Evolutionary conservation across 2,329 filamentous ascomycete species (phyloP), one percentile per base, ranked within the genome.

Genomic region (Colletotrichum sidae): DNA sequence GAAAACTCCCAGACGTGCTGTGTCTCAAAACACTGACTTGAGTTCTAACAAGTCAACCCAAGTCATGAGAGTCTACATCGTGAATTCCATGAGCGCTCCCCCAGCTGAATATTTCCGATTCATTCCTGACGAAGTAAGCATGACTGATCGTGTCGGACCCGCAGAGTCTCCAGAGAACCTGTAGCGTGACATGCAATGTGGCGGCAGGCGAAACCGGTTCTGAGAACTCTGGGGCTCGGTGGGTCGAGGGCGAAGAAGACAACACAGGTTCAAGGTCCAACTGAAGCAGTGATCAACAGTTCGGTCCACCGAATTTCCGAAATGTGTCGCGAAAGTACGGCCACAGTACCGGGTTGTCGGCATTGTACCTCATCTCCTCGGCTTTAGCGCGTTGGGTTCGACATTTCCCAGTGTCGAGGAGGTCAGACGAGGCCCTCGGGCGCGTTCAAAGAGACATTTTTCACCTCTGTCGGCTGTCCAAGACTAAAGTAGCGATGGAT

Each of bases 251-350:
- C n/a, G 33, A 42, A 44, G 39, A 25, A 5, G 25, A 25, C 52
- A 41, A 51, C n/a, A 25, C 25, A 25, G 25, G 25, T 49, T 25
- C 25, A 41, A 46, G 35, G 38, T 34, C 60, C 39, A 25, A 39
- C 8, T 51, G 46, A 12, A 44, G 38, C 33, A 42, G 34, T 35
- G 45, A 54, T 53, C 60, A 53, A 39, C 49, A 17, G 37, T 13
- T 47, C 42, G 33, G 35, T 56, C 34, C 33, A 55, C 56, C 51
- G 56, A 50, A 54, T 41, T 41, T 65, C 57, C 61, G 61, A 44
- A 12, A n/a, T 15, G 13, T 17, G 8, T 17, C 34, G 11, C 39
- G 38, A 60, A 55, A 45, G 34, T 65, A 53, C 60, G 61, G 61
- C 38, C 51, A 65, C 61, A 60, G 56, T 65, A 45, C 15, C 45